Percentiles rank a stretch among this genome's conserved stretches.
Conservation (phyloP, 108 stramenopile genomes). For the Mayamaea pseudoterrestris region DNA sequence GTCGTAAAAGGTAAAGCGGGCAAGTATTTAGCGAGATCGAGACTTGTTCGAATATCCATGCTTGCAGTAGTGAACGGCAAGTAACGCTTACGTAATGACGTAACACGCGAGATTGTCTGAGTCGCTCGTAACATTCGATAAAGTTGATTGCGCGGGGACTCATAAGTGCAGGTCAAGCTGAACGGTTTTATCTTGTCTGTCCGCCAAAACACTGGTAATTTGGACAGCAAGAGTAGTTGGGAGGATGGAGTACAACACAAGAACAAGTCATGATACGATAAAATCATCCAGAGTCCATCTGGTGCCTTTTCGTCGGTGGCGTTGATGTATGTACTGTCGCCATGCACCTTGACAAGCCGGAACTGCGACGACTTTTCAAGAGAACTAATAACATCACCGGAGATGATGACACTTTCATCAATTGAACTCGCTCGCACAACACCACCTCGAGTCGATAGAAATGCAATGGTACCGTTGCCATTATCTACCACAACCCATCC, state of each 20-base stretch:
- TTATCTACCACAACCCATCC: conserved; percentile 1
- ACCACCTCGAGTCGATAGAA: no score
- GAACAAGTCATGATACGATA: conserved; percentile 24
- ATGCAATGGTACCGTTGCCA: not conserved
- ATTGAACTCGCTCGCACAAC: no score
- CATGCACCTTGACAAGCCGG: no score
- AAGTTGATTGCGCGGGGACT: conserved; percentile 37
- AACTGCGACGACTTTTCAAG: no score
- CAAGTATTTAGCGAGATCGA: conserved; percentile 12
- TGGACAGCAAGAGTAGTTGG: conserved; percentile 21
- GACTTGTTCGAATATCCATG: conserved; percentile 26
- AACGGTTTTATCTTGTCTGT: conserved; percentile 17
- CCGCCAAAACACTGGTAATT: conserved; percentile 42
- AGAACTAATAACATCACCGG: no score
- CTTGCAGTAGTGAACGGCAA: conserved; percentile 17
- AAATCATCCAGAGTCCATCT: conserved; percentile 34
- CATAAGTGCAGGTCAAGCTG: conserved; percentile 29
- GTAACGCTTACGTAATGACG: conserved; percentile 21
- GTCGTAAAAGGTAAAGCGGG: not conserved
- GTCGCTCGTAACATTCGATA: conserved; percentile 23
- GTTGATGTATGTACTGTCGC: no score
- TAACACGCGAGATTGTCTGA: conserved; percentile 33
- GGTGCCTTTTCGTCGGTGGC: no score
- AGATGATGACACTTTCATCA: no score
- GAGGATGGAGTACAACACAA: conserved; percentile 19